Evolutionary conservation across 805 yeast genomes (phyloP), one percentile per base, ranked within the genome.

Genomic region (Blastobotrys americana): DNA sequence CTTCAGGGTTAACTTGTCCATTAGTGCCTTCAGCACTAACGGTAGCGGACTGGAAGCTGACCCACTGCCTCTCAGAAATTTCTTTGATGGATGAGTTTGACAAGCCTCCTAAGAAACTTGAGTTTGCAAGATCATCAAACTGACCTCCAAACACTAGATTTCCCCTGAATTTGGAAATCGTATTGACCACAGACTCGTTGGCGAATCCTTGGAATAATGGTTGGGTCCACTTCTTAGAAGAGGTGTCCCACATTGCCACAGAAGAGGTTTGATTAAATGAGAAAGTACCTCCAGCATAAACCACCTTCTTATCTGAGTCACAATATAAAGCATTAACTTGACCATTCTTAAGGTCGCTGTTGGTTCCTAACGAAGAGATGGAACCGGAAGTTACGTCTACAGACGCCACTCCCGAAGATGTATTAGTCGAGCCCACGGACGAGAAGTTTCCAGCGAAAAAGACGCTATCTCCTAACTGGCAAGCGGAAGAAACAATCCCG

Each of bases 211-310:
- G 72, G 63, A 90, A 93, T 0, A 84, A 81, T 2, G 85, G 67
- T 5, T 72, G 58, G 2, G 56, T 41, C 34, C 84, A 63, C 2
- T 61, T 25, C 17, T 69, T 54, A 3, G 72, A 53, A 0, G 72
- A 51, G 13, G 66, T 56, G 61, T 85, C 72, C 71, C 85, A 90
- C 3, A 78, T 64, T 6, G 84, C 80, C 0, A 76, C 83, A 41
- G 87, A 82, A 52, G 69, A 56, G 5, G 79, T 69, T 38, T 66
- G 60, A 45, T 75, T 69, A 58, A 69, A 79, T 4, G 70, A 59
- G 52, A 90, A 76, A 47, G 76, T 71, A 17, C 98, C 98, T 6
- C 97, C 98, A 40, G 85, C 73, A 56, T 84, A 87, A 0, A 86
- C 72, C 18, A 76, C 45, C 18, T 73, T 63, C 27, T 64, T 60